A percentile compares a stretch with the other conserved stretches of the same genome.
These are phyloP conservation scores for Coemansia sp. DNA, from an alignment of 192 early-diverging fungal genomes.

Conservation along the genomic window DNA sequence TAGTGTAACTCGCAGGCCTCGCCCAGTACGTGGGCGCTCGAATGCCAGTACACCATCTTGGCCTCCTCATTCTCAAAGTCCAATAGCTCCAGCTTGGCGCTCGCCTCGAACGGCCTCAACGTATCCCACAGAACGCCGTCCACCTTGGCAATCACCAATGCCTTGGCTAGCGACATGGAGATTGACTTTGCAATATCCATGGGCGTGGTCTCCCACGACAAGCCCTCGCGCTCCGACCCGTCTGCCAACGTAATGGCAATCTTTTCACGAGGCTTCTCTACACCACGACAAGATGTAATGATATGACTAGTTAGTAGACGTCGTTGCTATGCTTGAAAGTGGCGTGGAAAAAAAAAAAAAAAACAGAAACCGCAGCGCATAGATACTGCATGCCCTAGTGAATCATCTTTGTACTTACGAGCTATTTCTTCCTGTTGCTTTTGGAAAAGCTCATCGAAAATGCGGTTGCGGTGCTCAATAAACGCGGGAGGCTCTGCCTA, in stretches of 20 bases:
- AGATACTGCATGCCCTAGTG: slow-evolving; percentile 9
- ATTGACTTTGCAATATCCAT: slow-evolving; percentile 86
- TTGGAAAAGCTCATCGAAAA: slow-evolving; percentile 54
- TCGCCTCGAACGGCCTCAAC: slow-evolving; percentile 79
- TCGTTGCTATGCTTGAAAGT: background rate
- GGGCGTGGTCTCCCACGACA: slow-evolving; percentile 93
- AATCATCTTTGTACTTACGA: slow-evolving; percentile 43
- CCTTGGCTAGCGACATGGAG: slow-evolving; percentile 88
- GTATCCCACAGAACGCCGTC: slow-evolving; percentile 90
- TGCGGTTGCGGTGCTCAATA: slow-evolving; percentile 55
- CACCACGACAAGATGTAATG: background rate
- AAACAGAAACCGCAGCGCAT: slow-evolving; percentile 1
- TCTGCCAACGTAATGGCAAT: slow-evolving; percentile 90
- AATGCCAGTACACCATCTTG: slow-evolving; percentile 98
- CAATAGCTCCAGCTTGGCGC: slow-evolving; percentile 81
- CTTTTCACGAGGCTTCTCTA: slow-evolving; percentile 72
- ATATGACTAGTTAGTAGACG: background rate
- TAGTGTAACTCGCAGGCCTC: slow-evolving; percentile 98
- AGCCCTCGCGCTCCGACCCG: slow-evolving; percentile 77
- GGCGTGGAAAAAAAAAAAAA: background rate
- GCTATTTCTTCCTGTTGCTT: slow-evolving; percentile 53
- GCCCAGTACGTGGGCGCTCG: slow-evolving; percentile 94
- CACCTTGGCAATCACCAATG: slow-evolving; percentile 93
- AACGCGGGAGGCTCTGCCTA: slow-evolving; percentile 50
- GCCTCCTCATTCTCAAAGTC: slow-evolving; percentile 95